Evolutionary conservation across 2,329 filamentous ascomycete species (phyloP), one percentile per base, ranked within the genome.

Genomic region (Aspergillus quadrilineatus): DNA sequence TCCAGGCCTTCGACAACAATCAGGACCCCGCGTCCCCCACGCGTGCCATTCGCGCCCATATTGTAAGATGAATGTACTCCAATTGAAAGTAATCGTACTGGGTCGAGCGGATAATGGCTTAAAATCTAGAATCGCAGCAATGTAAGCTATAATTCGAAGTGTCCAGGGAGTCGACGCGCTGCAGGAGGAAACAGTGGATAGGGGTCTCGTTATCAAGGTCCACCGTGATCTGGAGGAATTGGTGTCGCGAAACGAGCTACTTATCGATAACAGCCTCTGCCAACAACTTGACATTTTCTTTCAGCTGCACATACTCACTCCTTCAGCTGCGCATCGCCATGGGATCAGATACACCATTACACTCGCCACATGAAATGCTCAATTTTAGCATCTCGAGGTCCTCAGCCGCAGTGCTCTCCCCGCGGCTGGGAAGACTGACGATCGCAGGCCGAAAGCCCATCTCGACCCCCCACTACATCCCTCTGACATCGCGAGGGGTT

Each of bases 1-100:
- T 97, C 92, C 60, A 97, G 80, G 2, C 92, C 92, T 77, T 97
- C 92, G 55, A 96, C 85, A 4, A 93, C 89, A 52, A 96, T 84
- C 32, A 97, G 83, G 10, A 87, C 85, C 46, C 92, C 92, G 46
- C 88, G 82, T 50, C 53, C 42, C 22, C 39, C 34, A 43, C 50
- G 46, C 50, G 67, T 64, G 63, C 50, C 50, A 17, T 56, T 39
- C 43, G 56, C 44, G 14, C 56, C 29, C 66, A 67, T 66, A 50
- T 14, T 55, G 41, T 43, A 45, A 10, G 15, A 26, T 28, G 29
- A n/a, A 6, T 12, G 29, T 7, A 36, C 22, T 22, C 3, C 8
- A 15, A 36, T 34, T 9, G 9, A n/a, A 47, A 47, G 7, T 1
- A 15, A 6, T 6, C 30, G 45, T 46, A 10, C 6, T 30, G 28